Evolutionary conservation across 1,284 basidiomycete genomes (phyloP).

Genomic region (Peniophora sp.): DNA sequence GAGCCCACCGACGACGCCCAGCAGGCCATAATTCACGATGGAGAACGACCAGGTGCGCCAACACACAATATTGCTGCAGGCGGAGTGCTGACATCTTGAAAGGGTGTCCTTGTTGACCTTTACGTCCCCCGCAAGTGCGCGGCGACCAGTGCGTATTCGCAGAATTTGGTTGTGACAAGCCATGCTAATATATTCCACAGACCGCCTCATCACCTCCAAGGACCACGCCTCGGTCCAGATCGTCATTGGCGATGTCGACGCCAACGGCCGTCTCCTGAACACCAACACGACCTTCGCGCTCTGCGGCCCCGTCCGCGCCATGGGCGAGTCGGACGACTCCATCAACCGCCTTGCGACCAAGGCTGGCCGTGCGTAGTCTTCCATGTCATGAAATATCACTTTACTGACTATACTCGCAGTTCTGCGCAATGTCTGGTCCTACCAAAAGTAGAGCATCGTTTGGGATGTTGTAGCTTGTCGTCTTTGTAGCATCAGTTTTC

Average conservation of each 20-base stretch:
- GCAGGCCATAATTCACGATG: constrained; percentile 39
- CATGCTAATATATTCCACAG: constrained; percentile 29
- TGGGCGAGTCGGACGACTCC: constrained; percentile 95
- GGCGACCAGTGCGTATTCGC: constrained; percentile 72
- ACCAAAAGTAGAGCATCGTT: constrained; percentile 52
- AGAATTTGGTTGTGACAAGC: neutral
- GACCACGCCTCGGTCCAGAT: constrained; percentile 99
- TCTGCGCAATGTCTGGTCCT: constrained; percentile 71
- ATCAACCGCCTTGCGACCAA: constrained; percentile 95
- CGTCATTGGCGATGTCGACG: constrained; percentile 91
- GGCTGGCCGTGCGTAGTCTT: constrained; percentile 81
- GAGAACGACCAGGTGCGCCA: constrained; percentile 70
- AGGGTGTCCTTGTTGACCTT: constrained; percentile 99
- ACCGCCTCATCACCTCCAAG: constrained; percentile 96
- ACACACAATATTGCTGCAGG: neutral
- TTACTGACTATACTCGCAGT: constrained; percentile 31
- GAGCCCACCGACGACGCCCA: neutral
- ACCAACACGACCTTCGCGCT: constrained; percentile 93
- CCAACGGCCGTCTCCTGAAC: constrained; percentile 80
- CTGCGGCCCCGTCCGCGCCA: constrained; percentile 88
- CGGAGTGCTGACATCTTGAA: constrained; percentile 1
- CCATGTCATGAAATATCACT: neutral
- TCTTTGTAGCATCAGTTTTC: constrained; percentile 9
- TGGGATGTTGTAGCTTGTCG: constrained; percentile 8
- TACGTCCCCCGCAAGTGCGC: constrained; percentile 99